Evolutionary conservation across 1,284 basidiomycete genomes (phyloP).

Genomic region (Waitea zeae): DNA sequence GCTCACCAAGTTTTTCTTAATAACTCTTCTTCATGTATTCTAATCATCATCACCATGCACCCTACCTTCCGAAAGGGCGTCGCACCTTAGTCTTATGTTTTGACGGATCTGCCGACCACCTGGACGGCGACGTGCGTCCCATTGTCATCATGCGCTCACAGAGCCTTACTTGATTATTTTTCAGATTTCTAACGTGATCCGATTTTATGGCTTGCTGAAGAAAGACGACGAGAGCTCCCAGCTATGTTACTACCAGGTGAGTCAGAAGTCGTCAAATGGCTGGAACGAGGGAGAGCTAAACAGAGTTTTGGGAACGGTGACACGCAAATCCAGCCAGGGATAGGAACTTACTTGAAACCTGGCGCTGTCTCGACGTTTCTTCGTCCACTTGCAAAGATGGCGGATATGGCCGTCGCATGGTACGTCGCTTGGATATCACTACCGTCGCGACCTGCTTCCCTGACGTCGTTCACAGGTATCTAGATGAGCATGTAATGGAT

Average conservation of each 20-base stretch:
- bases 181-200: constrained; percentile 58
- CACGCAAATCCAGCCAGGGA: too few species aligned
- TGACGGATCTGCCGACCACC: constrained; percentile 40
- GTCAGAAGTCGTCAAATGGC: too few species aligned
- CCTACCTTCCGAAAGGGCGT: too few species aligned
- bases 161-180: not conserved
- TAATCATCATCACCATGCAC: too few species aligned
- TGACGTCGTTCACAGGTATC: constrained; percentile 16
- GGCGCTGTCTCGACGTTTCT: constrained; percentile 17
- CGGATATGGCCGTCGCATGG: constrained; percentile 31
- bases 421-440: constrained; percentile 8
- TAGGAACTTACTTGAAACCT: constrained; percentile 33
- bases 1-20: too few species aligned
- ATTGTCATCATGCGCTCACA: not conserved
- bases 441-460: not conserved
- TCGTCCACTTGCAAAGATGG: constrained; percentile 19
- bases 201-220: constrained; percentile 40
- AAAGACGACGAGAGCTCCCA: constrained; percentile 40
- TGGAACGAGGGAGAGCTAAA: too few species aligned
- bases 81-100: constrained; percentile 43
- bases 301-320: too few species aligned
- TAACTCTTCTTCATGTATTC: too few species aligned
- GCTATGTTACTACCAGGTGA: constrained; percentile 57
- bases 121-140: constrained; percentile 17
- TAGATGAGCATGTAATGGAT: constrained; percentile 34